Base-by-base conservation (phyloP, 495 filamentous ascomycete genomes). In the Staphylotrichum tortipilum region DNA sequence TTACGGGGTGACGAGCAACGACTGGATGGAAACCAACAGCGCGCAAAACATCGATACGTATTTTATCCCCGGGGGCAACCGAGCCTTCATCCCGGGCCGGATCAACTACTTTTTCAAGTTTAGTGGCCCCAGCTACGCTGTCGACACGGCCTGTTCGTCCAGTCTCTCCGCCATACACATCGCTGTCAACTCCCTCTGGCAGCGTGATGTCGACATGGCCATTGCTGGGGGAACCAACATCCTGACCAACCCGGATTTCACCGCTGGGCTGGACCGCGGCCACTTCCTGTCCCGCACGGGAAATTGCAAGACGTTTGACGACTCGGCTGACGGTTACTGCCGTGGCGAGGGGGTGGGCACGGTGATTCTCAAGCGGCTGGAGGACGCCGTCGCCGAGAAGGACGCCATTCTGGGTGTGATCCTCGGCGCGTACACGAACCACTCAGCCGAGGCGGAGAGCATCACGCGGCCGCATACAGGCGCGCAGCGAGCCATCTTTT, bases 131-230 rank as follows among this genome's bases (percentile, higher is more conserved):
- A 89, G 84, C 51, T 80, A 83, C 59, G 84, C 74, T 50, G 73
- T 90, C 29, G 89, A 95, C 58, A 91, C 89, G 1, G 89, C 89
- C 15, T 95, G 89, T 62, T 91, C 85, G 17, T 89, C 82, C 12
- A 84, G 81, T 57, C 68, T 88, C 11, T 82, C 86, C 11, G 85
- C 84, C 8, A 79, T 94, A 40, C 85, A 90, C 52, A 66, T 88
- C 12, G 88, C 88, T n/a, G 89, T 86, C 64, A 87, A 82, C 45
- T 77, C 85, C 0, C 71, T 92, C 4, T 85, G 83, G 76, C 73
- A 73, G 3, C 82, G 83, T 40, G 84, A 91, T 52, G 85, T 83
- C 59, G 84, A 92, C 60, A 82, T 85, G 30, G 88, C 86, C 4
- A 76, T 89, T n/a, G 80, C 83, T 36, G 88, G 89, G 44, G 89